A percentile compares a stretch with the other conserved stretches of the same genome.
Evolutionary conservation across 1,284 basidiomycete genomes (phyloP).

Genomic region (Trichosporon inkin): DNA sequence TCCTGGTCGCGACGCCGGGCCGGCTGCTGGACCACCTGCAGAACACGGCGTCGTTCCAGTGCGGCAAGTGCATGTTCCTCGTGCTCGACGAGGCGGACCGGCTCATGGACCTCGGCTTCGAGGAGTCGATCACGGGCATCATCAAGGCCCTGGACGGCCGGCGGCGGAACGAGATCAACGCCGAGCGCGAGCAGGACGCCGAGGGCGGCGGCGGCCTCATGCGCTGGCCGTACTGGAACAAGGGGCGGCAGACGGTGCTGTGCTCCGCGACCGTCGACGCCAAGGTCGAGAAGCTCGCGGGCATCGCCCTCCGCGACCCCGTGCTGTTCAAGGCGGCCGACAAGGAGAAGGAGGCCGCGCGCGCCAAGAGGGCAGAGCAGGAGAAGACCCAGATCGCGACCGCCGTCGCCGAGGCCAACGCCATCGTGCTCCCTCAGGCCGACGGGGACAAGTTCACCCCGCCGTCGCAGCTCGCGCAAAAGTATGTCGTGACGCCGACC

Average conservation of each 20-base stretch:
- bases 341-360: slow-evolving; percentile 17
- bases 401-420: slow-evolving; percentile 24
- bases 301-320: slow-evolving; percentile 63
- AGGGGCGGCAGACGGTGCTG: slow-evolving; percentile 72
- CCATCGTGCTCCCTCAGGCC: slow-evolving; percentile 28
- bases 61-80: slow-evolving; percentile 91
- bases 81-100: slow-evolving; percentile 96
- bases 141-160: slow-evolving; percentile 78
- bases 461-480: slow-evolving; percentile 90
- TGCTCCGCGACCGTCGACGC: slow-evolving; percentile 97
- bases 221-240: slow-evolving; percentile 63
- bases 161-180: slow-evolving; percentile 65
- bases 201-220: slow-evolving; percentile 54
- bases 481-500: slow-evolving; percentile 84
- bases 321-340: slow-evolving; percentile 47
- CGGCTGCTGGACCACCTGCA: slow-evolving; percentile 70
- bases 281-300: slow-evolving; percentile 89
- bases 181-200: slow-evolving; percentile 60
- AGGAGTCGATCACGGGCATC: slow-evolving; percentile 70
- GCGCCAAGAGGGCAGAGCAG: slow-evolving; percentile 15
- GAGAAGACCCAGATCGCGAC: slow-evolving; percentile 16
- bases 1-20: slow-evolving; percentile 67
- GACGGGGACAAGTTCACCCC: slow-evolving; percentile 69
- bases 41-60: slow-evolving; percentile 82
- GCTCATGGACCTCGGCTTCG: slow-evolving; percentile 66